Evolutionary conservation across 2,329 filamentous ascomycete genomes (phyloP), one percentile per base, ranked within the genome.

Genomic region (Graphilbum sp.): DNA sequence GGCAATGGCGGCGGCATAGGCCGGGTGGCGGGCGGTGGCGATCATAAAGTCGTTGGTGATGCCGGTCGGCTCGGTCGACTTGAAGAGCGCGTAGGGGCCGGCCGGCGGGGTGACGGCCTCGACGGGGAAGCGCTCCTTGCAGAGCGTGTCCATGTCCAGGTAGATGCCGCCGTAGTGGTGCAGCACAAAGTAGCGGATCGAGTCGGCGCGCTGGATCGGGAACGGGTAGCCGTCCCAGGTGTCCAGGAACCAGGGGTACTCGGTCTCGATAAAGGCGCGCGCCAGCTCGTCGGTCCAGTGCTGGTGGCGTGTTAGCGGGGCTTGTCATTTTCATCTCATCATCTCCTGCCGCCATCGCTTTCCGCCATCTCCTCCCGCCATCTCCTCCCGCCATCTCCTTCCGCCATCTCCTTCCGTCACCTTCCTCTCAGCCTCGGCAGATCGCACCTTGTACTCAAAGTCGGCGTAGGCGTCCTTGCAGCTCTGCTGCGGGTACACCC

Each of bases 31-130:
- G 0, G 77, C 73, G 1, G 81, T 66, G 15, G 79, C 61, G 35
- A 79, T 79, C 79, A 87, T 85, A 31, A 76, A 77, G 50, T 87
- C 81, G 60, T 87, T 87, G 46, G 76, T 81, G 47, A 87, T 82
- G 44, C 81, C 81, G 1, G 81, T 87, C 2, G 82, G 82, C 3
- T 69, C 61, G 0, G 82, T 87, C 45, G 53, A 54, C 34, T 54
- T 51, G 47, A 54, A 55, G 29, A 41, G 31, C 12, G 35, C 35
- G 32, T 41, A 34, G 27, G 37, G 39, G n/a, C 32, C 37, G 39
- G 25, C 39, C 10, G n/a, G 9, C 6, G 34, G 12, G 29, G 35
- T 10, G 32, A 41, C 20, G 5, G 35, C 11, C 23, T 37, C 31
- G 5, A 37, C 6, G 19, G 39, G 35, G 21, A 41, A 32, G 18